Base-by-base conservation (phyloP, 2,329 filamentous ascomycete genomes). In the Rhexocercosporidium sp. region DNA sequence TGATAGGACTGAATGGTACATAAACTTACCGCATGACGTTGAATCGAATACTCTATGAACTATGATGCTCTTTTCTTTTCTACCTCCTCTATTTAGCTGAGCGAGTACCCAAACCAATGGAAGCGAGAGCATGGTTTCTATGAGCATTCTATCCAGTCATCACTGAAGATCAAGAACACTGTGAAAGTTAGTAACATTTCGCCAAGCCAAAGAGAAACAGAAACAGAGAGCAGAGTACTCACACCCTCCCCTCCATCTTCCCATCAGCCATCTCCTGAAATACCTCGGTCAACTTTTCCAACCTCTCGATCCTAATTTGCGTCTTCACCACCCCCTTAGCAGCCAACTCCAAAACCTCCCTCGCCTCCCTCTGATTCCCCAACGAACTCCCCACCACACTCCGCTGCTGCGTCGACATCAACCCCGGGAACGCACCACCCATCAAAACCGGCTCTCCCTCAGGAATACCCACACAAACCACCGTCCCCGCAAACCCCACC, bases 391-490 rank as follows among this genome's bases (percentile, higher is more conserved):
- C 83, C 22, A 66, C 63, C 61, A 66, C 61, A 39, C 25, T 62
- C 59, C 63, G 63, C 2, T 76, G 78, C 29, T 18, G 22, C 20
- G 41, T 39, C 49, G 41, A 49, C 31, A 66, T 16, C n/a, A 27
- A n/a, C 0, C 49, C 59, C 0, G 65, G 65, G 22, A 16, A 47
- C 20, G 51, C 31, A 44, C 49, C 31, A 12, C 31, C 31, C 57
- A 85, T 83, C 1, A 81, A 76, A 44, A 77, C 70, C 8, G 76
- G 72, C 0, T 77, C 76, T 20, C 81, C 78, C 66, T 83, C 80
- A 2, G 83, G 83, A 4, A 85, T 74, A 4, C 83, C 83, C 3
- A 85, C 80, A 70, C 82, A 84, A 14, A 85, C 83, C 46, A 85
- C 53, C 0, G 81, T 81, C 0, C 83, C 83, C 63, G 79, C 78